Conservation (phyloP, 176 grass and related monocot genomes). For the Avena insularis region DNA sequence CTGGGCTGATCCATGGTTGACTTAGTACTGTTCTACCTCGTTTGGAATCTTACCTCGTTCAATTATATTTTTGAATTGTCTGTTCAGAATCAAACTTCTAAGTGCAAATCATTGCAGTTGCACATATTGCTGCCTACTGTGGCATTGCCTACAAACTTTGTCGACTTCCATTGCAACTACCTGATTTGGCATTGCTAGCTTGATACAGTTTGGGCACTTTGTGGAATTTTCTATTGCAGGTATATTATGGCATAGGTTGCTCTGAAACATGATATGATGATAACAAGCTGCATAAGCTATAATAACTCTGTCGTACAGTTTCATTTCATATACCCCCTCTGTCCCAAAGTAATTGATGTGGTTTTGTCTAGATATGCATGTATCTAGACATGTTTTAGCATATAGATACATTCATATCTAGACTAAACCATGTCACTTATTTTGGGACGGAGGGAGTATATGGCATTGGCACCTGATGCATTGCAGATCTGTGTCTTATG, state of each 20-base stretch:
- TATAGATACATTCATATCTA: no score
- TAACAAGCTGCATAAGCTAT: conserved; percentile 33
- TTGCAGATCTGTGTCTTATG: neutral
- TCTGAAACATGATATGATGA: neutral
- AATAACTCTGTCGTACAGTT: conserved; percentile 10
- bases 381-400: no score
- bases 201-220: neutral
- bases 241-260: neutral
- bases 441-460: no score
- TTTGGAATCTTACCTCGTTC: neutral
- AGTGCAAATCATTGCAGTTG: neutral
- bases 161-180: conserved; percentile 1
- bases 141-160: neutral
- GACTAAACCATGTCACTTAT: no score
- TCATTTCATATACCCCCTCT: conserved; percentile 15
- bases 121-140: neutral
- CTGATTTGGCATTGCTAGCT: neutral
- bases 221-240: neutral
- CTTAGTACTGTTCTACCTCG: neutral
- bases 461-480: neutral
- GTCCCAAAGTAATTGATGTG: no score
- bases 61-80: conserved; percentile 7
- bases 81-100: neutral
- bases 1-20: neutral
- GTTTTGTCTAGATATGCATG: no score